Base-by-base conservation (phyloP, 208 protist genomes). In the Dictyostelium gargantuum region DNA sequence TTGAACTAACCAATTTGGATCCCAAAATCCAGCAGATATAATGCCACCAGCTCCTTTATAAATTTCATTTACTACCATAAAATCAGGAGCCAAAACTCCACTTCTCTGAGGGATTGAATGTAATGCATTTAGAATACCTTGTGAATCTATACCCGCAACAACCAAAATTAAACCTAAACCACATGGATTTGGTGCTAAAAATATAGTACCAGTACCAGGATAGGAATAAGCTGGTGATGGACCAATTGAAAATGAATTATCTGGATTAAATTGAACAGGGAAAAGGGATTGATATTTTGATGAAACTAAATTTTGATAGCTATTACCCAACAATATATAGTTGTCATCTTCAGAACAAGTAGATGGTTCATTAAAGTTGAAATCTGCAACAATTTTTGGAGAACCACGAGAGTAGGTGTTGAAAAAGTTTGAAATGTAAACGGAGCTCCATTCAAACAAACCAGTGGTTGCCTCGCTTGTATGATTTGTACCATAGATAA, bases 131-230 rank as follows among this genome's bases (percentile, higher is more conserved):
- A 13, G 29, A 6, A 85, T 46, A 26, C 80, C 80, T 58, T 32
- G 0, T 19, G 23, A 1, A 75, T 73, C 56, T 8, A 40, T 9
- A 58, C 63, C 80, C 6, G 80, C 61, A 21, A 85, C 46, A 13
- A 75, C 63, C 19, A 85, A 58, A 26, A 85, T 21, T 52, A 85
- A 75, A 21, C 80, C 80, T 21, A 42, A 32, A 35, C 80, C 80
- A 85, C 80, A 85, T 75, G 73, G 38, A 32, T 85, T 85, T 54
- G 80, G 80, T 29, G 61, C 21, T n/a, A 85, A 23, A 23, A 58
- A 85, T 29, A 46, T 5, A 35, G 58, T 58, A 23, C 80, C 80
- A 42, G 40, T 74, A 44, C 44, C 44, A 35, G 73, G 1, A 58
- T 23, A 21, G 6, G 52, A 32, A 11, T 70, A 42, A 6, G 15